phyloP scores from a whole-genome alignment of 2,329 filamentous ascomycete genomes.

The Trichoderma cornu-damae region DNA sequence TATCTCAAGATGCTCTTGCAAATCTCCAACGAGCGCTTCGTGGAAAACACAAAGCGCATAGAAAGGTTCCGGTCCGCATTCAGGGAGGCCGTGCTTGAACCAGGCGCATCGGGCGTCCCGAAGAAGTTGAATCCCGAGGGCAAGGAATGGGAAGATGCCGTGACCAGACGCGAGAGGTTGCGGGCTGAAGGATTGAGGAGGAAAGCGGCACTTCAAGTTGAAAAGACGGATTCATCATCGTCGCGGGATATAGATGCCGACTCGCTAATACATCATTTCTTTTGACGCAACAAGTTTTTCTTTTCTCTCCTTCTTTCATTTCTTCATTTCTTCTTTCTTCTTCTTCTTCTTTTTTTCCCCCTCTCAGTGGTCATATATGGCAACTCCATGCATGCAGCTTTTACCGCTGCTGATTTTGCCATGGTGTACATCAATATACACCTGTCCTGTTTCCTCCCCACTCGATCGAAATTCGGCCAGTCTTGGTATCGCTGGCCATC shows the following conservation, averaged over 20 bases:
- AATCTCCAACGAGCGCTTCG: constrained; percentile 71
- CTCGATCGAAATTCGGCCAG: constrained; percentile 15
- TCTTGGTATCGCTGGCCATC: background rate
- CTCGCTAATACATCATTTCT: constrained; percentile 15
- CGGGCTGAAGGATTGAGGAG: constrained; percentile 52
- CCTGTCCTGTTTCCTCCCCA: constrained; percentile 16
- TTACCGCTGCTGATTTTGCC: constrained; percentile 27
- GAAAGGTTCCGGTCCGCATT: constrained; percentile 56
- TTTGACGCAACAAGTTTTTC: background rate
- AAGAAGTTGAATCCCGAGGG: constrained; percentile 31
- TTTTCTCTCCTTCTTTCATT: no score
- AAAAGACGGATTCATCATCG: constrained; percentile 13
- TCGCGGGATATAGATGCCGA: constrained; percentile 20
- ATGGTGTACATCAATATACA: constrained; percentile 32
- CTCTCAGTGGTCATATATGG: no score
- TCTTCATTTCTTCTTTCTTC: no score
- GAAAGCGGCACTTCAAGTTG: constrained; percentile 39
- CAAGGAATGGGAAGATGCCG: constrained; percentile 51
- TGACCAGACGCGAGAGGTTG: constrained; percentile 50
- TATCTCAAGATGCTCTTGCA: constrained; percentile 64
- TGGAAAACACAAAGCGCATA: constrained; percentile 63
- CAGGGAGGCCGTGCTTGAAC: constrained; percentile 29
- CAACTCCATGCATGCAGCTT: constrained; percentile 29
- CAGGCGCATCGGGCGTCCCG: constrained; percentile 20
- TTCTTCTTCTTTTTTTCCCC: no score